Base-by-base conservation (phyloP, 176 grass and related monocot genomes). In the Carex myosuroides region DNA sequence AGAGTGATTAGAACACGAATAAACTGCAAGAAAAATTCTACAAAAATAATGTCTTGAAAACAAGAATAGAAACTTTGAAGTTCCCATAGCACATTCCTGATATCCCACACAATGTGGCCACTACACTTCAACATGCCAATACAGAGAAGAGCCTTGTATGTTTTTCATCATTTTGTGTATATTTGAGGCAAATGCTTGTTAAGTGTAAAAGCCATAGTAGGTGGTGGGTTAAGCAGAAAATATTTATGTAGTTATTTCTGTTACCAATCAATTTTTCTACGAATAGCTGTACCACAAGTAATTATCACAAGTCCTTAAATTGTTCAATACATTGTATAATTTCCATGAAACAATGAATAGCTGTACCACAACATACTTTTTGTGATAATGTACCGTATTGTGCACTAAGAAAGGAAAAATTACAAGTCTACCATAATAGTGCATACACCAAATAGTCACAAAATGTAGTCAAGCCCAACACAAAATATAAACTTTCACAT, bases 1-100 rank as follows among this genome's bases (percentile, higher is more conserved):
- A 39, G 84, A 64, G 66, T 83, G 60, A 84, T 35, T 84, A 55
- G 48, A 88, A 84, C n/a, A 84, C 53, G 42, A 63, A 85, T 70
- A 42, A 60, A 12, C 30, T 67, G 85, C 46, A 13, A 70, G 32
- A 9, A 61, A 70, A 32, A 37, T 21, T 87, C 65, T 41, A 71
- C 85, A 62, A 48, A 13, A 13, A 65, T 8, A 72, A 91, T 68
- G 32, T 73, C 65, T 22, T 81, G 14, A n/a, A 35, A 59, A 81
- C 26, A 91, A 85, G 55, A 70, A 56, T 77, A 32, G 52, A 26
- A 78, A 50, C 11, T 50, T 10, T 66, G 0, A 35, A 67, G 29
- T 67, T 35, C 3, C 30, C 11, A 35, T 33, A 29, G 64, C 26
- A 30, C 64, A 66, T 17, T 33, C 26, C 30, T 41, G 16, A n/a